phyloP scores from a whole-genome alignment of 2,329 filamentous ascomycete genomes.

The Epicoccum nigrum region DNA sequence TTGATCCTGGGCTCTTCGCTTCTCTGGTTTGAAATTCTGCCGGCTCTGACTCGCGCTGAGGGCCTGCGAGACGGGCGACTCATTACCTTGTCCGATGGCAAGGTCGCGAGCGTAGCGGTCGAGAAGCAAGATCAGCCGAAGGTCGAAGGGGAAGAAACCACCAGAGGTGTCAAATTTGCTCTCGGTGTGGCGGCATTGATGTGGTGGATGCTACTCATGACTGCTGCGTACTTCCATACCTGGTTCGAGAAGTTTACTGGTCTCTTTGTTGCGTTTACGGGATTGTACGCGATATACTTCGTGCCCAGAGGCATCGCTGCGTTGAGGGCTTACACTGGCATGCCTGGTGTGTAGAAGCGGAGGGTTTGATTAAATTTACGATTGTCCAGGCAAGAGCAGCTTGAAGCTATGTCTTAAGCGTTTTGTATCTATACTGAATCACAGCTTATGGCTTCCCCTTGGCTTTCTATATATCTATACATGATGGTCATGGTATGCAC shows the following conservation, averaged over 20 bases:
- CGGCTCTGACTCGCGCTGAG: conserved; percentile 58
- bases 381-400: neutral
- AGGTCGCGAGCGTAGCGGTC: conserved; percentile 57
- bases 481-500: too few relatives aligned
- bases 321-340: conserved; percentile 52
- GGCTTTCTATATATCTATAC: too few relatives aligned
- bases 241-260: conserved; percentile 87
- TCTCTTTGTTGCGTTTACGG: conserved; percentile 54
- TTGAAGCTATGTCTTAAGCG: neutral
- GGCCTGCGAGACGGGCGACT: conserved; percentile 66
- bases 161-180: conserved; percentile 61
- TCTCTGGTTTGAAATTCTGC: conserved; percentile 79
- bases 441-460: too few relatives aligned
- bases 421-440: neutral
- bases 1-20: conserved; percentile 84
- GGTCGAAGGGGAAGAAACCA: conserved; percentile 47
- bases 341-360: conserved; percentile 51
- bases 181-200: conserved; percentile 70
- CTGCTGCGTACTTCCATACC: conserved; percentile 96
- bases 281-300: conserved; percentile 56
- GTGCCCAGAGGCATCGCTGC: conserved; percentile 53
- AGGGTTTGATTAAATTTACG: neutral
- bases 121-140: conserved; percentile 50
- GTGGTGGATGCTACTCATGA: conserved; percentile 98
- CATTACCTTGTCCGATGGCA: conserved; percentile 70